These are phyloP conservation scores for Daldinia decipiens DNA, from an alignment of 495 filamentous ascomycete genomes.

Conservation along the genomic window DNA sequence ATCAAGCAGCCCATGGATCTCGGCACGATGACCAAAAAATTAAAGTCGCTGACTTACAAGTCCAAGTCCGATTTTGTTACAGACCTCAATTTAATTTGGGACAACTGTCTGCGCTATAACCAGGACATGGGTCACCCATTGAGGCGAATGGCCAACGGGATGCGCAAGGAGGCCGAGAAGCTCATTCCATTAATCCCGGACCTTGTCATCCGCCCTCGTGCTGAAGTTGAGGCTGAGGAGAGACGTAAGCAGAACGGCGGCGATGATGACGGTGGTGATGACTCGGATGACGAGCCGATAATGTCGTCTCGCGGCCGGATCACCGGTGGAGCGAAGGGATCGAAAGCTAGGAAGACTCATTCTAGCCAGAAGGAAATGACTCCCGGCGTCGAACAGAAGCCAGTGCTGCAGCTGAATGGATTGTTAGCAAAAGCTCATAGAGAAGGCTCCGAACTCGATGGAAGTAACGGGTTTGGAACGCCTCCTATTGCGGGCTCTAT, in stretches of 20 bases:
- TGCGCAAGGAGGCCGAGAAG: conserved; percentile 97
- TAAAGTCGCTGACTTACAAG: conserved; percentile 86
- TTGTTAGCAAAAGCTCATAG: conserved; percentile 57
- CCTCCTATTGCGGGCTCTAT: conserved; percentile 80
- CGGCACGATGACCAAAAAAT: conserved; percentile 97
- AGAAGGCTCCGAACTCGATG: conserved; percentile 65
- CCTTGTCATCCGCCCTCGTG: conserved; percentile 85
- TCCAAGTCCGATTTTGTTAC: conserved; percentile 95
- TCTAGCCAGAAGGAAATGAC: conserved; percentile 83
- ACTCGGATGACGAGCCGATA: conserved; percentile 98
- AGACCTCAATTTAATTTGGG: conserved; percentile 94
- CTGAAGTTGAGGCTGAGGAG: conserved; percentile 97
- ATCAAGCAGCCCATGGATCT: conserved; percentile 99
- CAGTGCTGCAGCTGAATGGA: conserved; percentile 63
- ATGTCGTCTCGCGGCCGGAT: conserved; percentile 96
- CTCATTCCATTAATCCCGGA: conserved; percentile 95
- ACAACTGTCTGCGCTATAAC: conserved; percentile 96
- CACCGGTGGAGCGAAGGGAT: conserved; percentile 78
- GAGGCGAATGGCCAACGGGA: conserved; percentile 91
- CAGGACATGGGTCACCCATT: conserved; percentile 86
- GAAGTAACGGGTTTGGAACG: conserved; percentile 86
- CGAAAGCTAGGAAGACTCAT: conserved; percentile 81
- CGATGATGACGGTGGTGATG: conserved; percentile 84
- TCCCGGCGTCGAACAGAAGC: conserved; percentile 72
- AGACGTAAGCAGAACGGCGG: conserved; percentile 77